These are phyloP conservation scores for Penicillium manginii DNA, from an alignment of 495 filamentous ascomycete genomes.

Conservation along the genomic window DNA sequence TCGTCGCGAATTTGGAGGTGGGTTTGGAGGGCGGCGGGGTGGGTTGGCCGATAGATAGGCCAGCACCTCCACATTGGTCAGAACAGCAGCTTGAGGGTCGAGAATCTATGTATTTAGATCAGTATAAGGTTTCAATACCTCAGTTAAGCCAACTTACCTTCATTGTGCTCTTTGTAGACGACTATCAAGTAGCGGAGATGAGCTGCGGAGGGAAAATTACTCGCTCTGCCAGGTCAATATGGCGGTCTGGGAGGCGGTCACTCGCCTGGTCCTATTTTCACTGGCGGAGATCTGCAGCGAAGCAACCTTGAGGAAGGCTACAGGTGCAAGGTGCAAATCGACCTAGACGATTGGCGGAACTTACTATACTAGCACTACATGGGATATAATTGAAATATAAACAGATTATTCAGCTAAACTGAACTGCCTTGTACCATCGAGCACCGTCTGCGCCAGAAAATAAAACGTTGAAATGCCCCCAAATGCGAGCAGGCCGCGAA, in stretches of 20 bases:
- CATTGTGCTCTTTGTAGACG: conserved; percentile 27
- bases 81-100: conserved; percentile 62
- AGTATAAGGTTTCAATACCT: background rate
- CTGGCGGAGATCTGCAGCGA: background rate
- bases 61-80: conserved; percentile 70
- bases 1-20: conserved; percentile 38
- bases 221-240: conserved; percentile 28
- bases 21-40: conserved; percentile 45
- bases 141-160: conserved; percentile 24
- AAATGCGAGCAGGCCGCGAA: conserved; percentile 40
- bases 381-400: conserved; percentile 26
- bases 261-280: background rate
- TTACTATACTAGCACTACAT: background rate
- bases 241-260: conserved; percentile 19
- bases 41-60: conserved; percentile 56
- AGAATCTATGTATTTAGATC: conserved; percentile 49
- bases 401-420: conserved; percentile 40
- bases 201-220: conserved; percentile 25
- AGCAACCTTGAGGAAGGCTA: background rate
- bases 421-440: conserved; percentile 42
- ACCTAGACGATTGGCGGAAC: no score
- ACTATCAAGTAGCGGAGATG: conserved; percentile 1
- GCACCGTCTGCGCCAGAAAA: conserved; percentile 37
- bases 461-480: conserved; percentile 45
- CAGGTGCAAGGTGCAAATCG: background rate